Evolutionary conservation across 1,284 basidiomycete genomes (phyloP), one percentile per base, ranked within the genome.

Genomic region (Xanthoconium separans): DNA sequence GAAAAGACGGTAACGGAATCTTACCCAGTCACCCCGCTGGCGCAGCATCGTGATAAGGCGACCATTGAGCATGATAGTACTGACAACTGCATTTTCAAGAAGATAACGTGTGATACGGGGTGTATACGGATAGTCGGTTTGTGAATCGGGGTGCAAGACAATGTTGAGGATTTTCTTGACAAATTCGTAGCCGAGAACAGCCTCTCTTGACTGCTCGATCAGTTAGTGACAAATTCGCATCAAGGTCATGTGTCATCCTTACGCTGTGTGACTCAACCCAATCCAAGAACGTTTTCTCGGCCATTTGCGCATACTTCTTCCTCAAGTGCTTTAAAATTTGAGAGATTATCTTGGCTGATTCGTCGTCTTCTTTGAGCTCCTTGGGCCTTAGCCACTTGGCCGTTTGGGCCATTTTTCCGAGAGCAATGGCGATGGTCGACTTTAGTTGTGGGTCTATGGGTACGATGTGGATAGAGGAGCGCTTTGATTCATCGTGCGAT

Each of bases 21-120:
- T 54, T 64, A 89, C 88, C 88, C 87, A 90, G 61, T 90, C 89
- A 44, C 75, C 73, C 53, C 75, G 77, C 50, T 73, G 64, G 42
- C 75, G 71, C 37, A 91, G 66, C 6, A 73, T 73, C 12, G 72
- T 71, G 30, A 90, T 60, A 16, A 90, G 64, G 4, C 82, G 83
- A 20, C 76, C 78, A 2, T 79, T 72, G 13, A 88, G 61, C 84
- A 89, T 87, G 29, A 72, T 75, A 33, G 79, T 75, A 52, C 77
- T 83, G 16, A 89, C 78, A 5, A 78, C 72, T 4, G 76, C 70
- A 50, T 71, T 74, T 63, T 80, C 74, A 6, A 91, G 69, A 24
- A 90, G 73, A 64, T 77, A 75, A 34, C 73, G 72, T n/a, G 82
- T 70, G 37, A 85, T 75, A 53, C 83, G 69, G 79, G 85, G 49